Conservation (phyloP, 2,329 filamentous ascomycete genomes). For the Fusarium buharicum region DNA sequence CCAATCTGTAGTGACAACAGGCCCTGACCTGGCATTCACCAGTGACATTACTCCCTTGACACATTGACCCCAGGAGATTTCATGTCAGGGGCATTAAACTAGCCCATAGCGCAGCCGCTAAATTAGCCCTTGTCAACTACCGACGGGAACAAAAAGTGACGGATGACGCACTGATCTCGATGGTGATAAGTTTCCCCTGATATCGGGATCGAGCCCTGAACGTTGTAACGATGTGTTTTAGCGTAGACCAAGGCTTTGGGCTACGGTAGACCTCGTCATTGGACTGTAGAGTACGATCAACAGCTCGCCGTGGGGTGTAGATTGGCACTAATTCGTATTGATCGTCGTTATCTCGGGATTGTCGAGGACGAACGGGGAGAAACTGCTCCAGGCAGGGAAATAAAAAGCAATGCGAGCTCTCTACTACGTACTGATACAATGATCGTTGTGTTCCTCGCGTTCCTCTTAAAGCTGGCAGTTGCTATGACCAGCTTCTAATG, state of each 20-base stretch:
- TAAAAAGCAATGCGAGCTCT: not conserved
- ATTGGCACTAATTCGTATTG: not conserved
- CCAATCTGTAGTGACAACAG: too few relatives aligned
- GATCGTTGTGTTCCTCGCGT: not conserved
- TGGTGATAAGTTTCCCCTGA: not conserved
- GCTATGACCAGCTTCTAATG: not conserved
- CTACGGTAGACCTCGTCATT: not conserved
- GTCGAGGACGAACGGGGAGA: not conserved
- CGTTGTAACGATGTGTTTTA: slow-evolving; percentile 1
- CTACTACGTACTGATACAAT: not conserved
- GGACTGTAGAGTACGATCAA: not conserved
- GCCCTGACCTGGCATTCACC: too few relatives aligned
- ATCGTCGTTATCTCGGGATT: not conserved
- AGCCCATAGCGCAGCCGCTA: not conserved
- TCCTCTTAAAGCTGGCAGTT: slow-evolving; percentile 7
- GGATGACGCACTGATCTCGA: slow-evolving; percentile 16
- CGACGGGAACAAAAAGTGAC: not conserved
- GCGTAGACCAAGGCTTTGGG: not conserved
- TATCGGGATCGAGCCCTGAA: slow-evolving; percentile 17
- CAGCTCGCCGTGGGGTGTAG: not conserved
- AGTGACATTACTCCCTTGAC: not conserved
- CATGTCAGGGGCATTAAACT: not conserved
- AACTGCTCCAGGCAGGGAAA: not conserved
- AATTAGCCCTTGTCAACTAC: not conserved
- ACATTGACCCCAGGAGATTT: not conserved